Percentiles rank a stretch among this genome's conserved stretches.
phyloP scores from a whole-genome alignment of 2,329 filamentous ascomycete species.

The Scedosporium aurantiacum region DNA sequence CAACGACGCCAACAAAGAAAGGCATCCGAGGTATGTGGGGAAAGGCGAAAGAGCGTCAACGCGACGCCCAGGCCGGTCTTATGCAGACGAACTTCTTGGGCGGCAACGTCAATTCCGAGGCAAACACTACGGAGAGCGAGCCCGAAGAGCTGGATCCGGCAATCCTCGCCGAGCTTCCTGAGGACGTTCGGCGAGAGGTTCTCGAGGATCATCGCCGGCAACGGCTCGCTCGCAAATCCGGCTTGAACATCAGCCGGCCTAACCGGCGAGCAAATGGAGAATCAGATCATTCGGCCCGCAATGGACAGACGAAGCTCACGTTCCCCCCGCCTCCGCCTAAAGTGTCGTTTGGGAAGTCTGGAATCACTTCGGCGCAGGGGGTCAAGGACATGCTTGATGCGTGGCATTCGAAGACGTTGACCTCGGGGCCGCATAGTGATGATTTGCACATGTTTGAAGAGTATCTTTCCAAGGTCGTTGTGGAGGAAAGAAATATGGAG shows the following conservation, averaged over 20 bases:
- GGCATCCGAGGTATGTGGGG: constrained; percentile 29
- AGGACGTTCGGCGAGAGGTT: constrained; percentile 69
- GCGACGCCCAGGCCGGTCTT: constrained; percentile 46
- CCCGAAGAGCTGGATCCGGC: constrained; percentile 46
- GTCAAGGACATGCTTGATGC: constrained; percentile 62
- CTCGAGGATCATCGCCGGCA: constrained; percentile 50
- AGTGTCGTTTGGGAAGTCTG: constrained; percentile 32
- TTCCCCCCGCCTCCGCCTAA: constrained; percentile 37
- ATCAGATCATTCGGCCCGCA: constrained; percentile 4
- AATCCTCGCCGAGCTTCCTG: constrained; percentile 73
- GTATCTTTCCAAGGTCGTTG: constrained; percentile 63
- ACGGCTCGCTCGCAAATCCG: constrained; percentile 30
- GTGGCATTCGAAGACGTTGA: constrained; percentile 64
- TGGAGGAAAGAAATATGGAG: constrained; percentile 64
- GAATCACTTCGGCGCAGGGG: constrained; percentile 37
- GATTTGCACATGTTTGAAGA: constrained; percentile 65
- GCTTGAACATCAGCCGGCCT: constrained; percentile 1
- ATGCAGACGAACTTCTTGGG: constrained; percentile 66
- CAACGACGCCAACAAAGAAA: constrained; percentile 56
- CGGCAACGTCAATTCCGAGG: constrained; percentile 21
- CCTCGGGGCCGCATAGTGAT: constrained; percentile 62
- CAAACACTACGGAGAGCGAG: background rate
- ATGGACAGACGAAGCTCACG: constrained; percentile 30
- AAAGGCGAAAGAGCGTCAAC: constrained; percentile 38
- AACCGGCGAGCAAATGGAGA: background rate